Evolutionary conservation across 2,329 filamentous ascomycete species (phyloP).

Genomic region (Alternaria novae-zelandiae): DNA sequence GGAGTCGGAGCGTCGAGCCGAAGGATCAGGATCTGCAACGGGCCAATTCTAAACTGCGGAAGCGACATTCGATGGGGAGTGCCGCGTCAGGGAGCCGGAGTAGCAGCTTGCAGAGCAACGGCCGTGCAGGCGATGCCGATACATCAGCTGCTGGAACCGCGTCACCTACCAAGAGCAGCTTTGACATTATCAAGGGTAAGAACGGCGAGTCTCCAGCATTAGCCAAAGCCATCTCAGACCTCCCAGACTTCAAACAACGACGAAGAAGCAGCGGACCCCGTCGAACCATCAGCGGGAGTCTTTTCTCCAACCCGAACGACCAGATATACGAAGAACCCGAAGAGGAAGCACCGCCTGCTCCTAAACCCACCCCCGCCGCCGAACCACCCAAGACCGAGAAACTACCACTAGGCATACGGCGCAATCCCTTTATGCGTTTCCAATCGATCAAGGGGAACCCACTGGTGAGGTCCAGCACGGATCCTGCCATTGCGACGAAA

Average conservation of each 20-base stretch:
- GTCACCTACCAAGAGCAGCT: conserved; percentile 30
- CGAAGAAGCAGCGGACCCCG: conserved; percentile 70
- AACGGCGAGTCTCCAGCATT: conserved; percentile 42
- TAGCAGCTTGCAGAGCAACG: conserved; percentile 49
- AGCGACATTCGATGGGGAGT: conserved; percentile 48
- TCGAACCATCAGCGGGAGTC: conserved; percentile 72
- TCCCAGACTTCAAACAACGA: conserved; percentile 41
- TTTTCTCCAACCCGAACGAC: conserved; percentile 73
- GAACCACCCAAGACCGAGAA: conserved; percentile 42
- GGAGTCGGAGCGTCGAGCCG: conserved; percentile 51
- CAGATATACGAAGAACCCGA: conserved; percentile 91
- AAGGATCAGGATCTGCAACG: conserved; percentile 42
- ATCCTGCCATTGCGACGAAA: conserved; percentile 52
- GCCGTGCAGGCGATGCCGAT: conserved; percentile 40
- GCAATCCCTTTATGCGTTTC: conserved; percentile 70
- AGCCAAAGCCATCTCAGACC: conserved; percentile 38
- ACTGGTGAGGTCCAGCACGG: conserved; percentile 54
- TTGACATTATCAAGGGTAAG: conserved; percentile 22
- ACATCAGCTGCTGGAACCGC: conserved; percentile 24
- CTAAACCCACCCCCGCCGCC: conserved; percentile 35
- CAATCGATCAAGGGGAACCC: conserved; percentile 58
- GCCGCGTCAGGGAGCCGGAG: conserved; percentile 38
- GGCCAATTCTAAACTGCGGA: conserved; percentile 40
- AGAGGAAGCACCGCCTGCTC: conserved; percentile 44
- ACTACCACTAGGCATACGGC: conserved; percentile 61